Percentiles rank a stretch among this genome's conserved stretches.
Conservation (phyloP, 192 early-diverging fungal genomes). For the Fimicolochytrium jonesii region DNA sequence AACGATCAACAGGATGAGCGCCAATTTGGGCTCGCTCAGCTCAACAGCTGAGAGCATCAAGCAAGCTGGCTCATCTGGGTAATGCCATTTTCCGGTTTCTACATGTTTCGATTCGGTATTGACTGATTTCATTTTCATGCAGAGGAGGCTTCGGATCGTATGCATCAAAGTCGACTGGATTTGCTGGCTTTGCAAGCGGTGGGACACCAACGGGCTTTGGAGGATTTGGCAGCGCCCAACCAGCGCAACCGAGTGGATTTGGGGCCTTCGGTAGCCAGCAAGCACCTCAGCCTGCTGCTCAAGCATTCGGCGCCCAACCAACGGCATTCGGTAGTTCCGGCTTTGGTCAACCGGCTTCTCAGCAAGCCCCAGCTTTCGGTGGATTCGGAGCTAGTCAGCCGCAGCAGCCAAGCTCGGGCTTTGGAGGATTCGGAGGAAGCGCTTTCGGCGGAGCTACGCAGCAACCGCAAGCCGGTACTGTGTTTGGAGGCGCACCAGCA, state of each 20-base stretch:
- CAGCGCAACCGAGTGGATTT: neutral
- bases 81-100: neutral
- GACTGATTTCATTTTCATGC: neutral
- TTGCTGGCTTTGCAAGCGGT: neutral
- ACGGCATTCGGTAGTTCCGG: neutral
- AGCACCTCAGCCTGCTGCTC: neutral
- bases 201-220: neutral
- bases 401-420: too few relatives aligned
- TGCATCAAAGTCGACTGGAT: neutral
- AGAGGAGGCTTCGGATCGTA: neutral
- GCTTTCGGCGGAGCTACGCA: too few relatives aligned
- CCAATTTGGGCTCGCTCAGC: neutral
- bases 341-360: neutral
- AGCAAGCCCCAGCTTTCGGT: too few relatives aligned
- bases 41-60: constrained; percentile 8
- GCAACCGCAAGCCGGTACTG: too few relatives aligned
- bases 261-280: neutral
- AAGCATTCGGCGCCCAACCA: too few relatives aligned
- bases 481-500: too few relatives aligned
- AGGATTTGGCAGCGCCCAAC: neutral
- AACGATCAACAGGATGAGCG: neutral
- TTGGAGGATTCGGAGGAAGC: too few relatives aligned
- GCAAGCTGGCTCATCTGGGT: constrained; percentile 10
- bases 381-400: too few relatives aligned
- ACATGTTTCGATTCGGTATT: neutral